A percentile compares a stretch with the other conserved stretches of the same genome.
These are phyloP conservation scores for Fusarium pseudocircinatum DNA, from an alignment of 2,329 filamentous ascomycete species.

Conservation along the genomic window DNA sequence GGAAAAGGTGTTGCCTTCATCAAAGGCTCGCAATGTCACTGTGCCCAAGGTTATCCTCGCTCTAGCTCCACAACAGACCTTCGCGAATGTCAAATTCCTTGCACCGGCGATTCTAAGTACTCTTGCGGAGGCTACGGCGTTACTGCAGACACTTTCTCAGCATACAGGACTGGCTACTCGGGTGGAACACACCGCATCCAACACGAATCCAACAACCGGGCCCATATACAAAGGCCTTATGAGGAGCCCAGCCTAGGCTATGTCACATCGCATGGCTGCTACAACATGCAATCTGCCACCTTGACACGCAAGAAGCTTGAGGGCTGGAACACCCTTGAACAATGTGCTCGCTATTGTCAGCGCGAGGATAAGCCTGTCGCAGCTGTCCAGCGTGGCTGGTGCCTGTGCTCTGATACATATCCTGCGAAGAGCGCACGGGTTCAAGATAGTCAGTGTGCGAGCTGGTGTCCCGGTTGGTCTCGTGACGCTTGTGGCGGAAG, in stretches of 20 bases:
- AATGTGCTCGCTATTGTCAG: background rate
- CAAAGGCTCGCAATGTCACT: background rate
- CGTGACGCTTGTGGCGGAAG: background rate
- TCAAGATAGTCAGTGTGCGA: background rate
- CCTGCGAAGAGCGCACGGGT: background rate
- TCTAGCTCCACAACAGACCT: fast-evolving
- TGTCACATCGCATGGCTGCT: constrained; percentile 8
- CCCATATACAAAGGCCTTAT: background rate
- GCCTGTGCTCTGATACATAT: constrained; percentile 6
- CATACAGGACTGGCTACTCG: background rate
- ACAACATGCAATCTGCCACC: background rate
- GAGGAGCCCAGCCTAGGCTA: fast-evolving
- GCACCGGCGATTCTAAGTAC: background rate
- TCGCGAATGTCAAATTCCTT: background rate
- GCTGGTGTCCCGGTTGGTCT: background rate
- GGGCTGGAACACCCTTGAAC: background rate
- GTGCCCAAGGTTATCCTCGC: background rate
- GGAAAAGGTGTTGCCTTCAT: background rate
- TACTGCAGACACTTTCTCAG: background rate
- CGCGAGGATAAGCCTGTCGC: background rate
- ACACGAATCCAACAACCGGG: background rate
- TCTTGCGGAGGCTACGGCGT: background rate
- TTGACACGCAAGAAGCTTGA: no score
- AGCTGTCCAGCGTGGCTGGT: background rate
- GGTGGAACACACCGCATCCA: background rate